Evolutionary conservation across 768 basidiomycete species (phyloP), one percentile per base, ranked within the genome.

Genomic region (Gelatoporia subvermispora): DNA sequence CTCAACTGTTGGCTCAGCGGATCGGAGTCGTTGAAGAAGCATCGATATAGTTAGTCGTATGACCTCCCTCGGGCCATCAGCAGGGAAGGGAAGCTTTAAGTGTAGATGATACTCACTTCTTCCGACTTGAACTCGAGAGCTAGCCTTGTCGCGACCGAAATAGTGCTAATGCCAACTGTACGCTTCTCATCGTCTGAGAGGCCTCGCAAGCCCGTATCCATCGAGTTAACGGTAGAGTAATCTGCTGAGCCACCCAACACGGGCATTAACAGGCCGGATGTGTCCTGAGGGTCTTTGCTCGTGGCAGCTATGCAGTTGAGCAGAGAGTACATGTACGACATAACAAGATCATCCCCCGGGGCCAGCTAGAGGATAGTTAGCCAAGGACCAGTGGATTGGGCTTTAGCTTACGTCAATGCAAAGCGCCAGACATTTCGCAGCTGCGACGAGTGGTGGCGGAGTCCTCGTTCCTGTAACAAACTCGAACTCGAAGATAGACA

Each of bases 271-370:
- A 68, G 72, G 28, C 56, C 68, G 2, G 76, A 70, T 42, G 60
- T 68, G 43, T 86, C 85, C 31, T 75, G 75, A 28, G 81, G 77
- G 41, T 88, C 88, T 60, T 87, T 88, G 71, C 83, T 85, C 2
- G 90, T 84, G 3, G 88, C 82, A 1, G 89, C 82, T 50, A 97
- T 85, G 64, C 89, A 88, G 63, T 98, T 97, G 51, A 98, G 75
- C 11, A 98, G 78, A 4, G 95, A 96, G 65, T 98, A 97, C 83
- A 97, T 87, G 56, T 93, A 91, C 3, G 94, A 97, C 79, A 93
- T 85, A 62, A 89, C 77, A 34, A 93, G 77, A 61, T 93, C 93
- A 55, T 93, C 88, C 37, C 88, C 89, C 15, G 88, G 85, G 15
- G 88, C 83, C 35, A 91, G 72, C 90, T 93, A 44, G 51, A 45